Evolutionary conservation across 345 rosid genomes (phyloP).

Genomic region (Citrus unshiu): DNA sequence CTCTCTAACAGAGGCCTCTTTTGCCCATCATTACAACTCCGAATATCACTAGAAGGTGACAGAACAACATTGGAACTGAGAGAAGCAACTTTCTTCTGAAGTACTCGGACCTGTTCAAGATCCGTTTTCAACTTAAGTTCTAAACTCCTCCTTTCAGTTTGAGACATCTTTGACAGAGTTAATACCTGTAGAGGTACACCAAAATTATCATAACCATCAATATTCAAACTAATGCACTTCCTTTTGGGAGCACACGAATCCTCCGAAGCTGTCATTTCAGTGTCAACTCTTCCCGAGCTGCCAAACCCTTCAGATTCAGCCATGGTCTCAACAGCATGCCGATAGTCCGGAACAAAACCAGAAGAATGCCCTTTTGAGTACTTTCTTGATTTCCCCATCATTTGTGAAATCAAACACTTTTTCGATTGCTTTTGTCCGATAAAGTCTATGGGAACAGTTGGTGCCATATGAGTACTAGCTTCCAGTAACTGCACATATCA

Average conservation of each 20-base stretch:
- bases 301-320: slow-evolving; percentile 74
- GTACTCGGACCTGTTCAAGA: slow-evolving; percentile 64
- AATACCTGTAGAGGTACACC: slow-evolving; percentile 52
- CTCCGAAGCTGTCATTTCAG: slow-evolving; percentile 55
- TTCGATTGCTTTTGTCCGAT: slow-evolving; percentile 44
- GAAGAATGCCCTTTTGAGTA: slow-evolving; percentile 59
- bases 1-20: slow-evolving; percentile 42
- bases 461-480: slow-evolving; percentile 52
- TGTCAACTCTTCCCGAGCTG: slow-evolving; percentile 51
- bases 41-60: slow-evolving; percentile 54
- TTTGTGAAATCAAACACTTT: slow-evolving; percentile 31
- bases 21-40: slow-evolving; percentile 67
- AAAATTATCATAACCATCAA: slow-evolving; percentile 36
- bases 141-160: slow-evolving; percentile 54
- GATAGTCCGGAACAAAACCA: slow-evolving; percentile 56
- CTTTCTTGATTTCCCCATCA: slow-evolving; percentile 72
- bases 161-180: slow-evolving; percentile 58
- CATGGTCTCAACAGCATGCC: slow-evolving; percentile 58
- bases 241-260: slow-evolving; percentile 52
- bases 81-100: slow-evolving; percentile 53
- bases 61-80: slow-evolving; percentile 33
- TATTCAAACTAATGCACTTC: slow-evolving; percentile 55
- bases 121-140: slow-evolving; percentile 55
- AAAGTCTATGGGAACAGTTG: slow-evolving; percentile 58
- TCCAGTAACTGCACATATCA: slow-evolving; percentile 53